Conservation (phyloP, 495 filamentous ascomycete genomes). For the Tuber calosporum region DNA sequence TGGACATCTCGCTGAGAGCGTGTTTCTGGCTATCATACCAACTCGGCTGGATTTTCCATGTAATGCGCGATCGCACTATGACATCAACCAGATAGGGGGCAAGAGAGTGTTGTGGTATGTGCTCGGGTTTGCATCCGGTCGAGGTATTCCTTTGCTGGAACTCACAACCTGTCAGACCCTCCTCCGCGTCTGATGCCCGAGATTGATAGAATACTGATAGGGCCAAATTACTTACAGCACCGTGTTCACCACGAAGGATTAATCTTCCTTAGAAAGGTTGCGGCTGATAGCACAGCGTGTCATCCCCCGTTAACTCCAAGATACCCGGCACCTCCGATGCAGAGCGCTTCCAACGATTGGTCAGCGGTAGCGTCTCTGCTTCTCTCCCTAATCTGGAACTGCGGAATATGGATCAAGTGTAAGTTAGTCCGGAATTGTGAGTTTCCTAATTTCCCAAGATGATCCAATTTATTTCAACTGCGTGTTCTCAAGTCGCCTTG, state of each 20-base stretch:
- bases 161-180: background rate
- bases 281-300: background rate
- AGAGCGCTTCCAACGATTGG: too few relatives aligned
- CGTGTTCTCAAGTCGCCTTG: background rate
- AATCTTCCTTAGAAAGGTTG: background rate
- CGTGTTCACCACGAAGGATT: background rate
- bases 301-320: background rate
- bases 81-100: background rate
- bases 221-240: background rate
- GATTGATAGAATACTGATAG: background rate
- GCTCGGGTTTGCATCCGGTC: background rate
- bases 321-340: background rate
- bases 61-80: background rate
- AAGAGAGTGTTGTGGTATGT: background rate
- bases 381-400: background rate
- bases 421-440: background rate
- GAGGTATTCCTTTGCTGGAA: background rate
- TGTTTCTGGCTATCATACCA: background rate
- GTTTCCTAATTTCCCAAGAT: background rate
- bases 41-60: background rate
- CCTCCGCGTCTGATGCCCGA: background rate
- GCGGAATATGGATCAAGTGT: background rate
- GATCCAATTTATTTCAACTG: background rate
- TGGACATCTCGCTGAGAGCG: background rate
- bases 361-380: too few relatives aligned